Evolutionary conservation across 2,329 filamentous ascomycete species (phyloP).

Genomic region (Clonostachys sp.): DNA sequence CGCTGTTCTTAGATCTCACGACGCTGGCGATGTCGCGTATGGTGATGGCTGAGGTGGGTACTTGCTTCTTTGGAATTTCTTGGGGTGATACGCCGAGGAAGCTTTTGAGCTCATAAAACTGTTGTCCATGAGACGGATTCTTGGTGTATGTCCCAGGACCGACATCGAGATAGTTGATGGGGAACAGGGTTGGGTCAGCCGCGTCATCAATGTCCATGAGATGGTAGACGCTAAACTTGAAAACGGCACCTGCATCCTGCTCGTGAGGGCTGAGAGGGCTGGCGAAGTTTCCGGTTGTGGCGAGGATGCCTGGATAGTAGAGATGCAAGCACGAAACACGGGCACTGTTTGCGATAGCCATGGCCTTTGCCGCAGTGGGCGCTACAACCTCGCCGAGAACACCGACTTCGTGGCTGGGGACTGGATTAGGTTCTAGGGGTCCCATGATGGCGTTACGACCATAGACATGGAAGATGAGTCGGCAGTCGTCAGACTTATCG

Average conservation of each 20-base stretch:
- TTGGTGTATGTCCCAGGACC: too few species aligned
- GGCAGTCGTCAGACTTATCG: conserved; percentile 18
- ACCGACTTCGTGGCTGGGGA: conserved; percentile 30
- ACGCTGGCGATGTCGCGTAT: conserved; percentile 27
- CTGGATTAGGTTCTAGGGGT: conserved; percentile 14
- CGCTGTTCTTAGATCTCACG: conserved; percentile 43
- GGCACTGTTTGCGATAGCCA: conserved; percentile 30
- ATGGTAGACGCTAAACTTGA: conserved; percentile 40
- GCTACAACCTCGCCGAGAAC: conserved; percentile 40
- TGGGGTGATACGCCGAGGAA: background rate
- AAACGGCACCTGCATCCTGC: conserved; percentile 22
- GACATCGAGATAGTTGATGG: conserved; percentile 9
- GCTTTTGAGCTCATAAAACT: background rate
- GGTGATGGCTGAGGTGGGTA: background rate
- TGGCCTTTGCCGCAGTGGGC: conserved; percentile 32
- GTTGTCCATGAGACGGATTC: background rate
- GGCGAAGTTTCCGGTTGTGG: conserved; percentile 43
- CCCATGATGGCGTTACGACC: conserved; percentile 31
- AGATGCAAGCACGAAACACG: conserved; percentile 35
- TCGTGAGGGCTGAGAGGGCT: conserved; percentile 13
- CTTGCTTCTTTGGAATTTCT: background rate
- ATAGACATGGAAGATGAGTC: conserved; percentile 37
- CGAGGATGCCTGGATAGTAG: conserved; percentile 39
- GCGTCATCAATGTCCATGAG: conserved; percentile 28
- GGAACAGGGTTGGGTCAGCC: conserved; percentile 6